These are phyloP conservation scores for Pseudocercospora macadamiae DNA, from an alignment of 2,329 filamentous ascomycete species.

Conservation along the genomic window DNA sequence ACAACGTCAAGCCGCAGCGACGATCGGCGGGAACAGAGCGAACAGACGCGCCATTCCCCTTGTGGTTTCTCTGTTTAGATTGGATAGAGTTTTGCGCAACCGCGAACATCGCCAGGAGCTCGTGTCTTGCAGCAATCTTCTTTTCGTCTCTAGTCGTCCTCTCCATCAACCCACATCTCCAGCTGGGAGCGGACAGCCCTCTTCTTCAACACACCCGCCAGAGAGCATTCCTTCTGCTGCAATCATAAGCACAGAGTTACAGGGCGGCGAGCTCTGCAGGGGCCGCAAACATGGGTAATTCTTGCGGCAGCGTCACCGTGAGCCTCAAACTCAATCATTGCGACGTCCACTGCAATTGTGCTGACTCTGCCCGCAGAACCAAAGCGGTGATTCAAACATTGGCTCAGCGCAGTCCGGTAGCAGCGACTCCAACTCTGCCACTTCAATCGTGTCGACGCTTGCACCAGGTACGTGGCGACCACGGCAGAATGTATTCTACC, in stretches of 20 bases:
- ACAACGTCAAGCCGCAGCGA: not conserved
- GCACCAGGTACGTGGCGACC: slow-evolving; percentile 18
- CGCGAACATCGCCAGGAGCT: not conserved
- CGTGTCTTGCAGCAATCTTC: not conserved
- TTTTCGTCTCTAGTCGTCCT: too few species aligned
- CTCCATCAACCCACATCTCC: not conserved
- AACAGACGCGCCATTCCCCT: too few species aligned
- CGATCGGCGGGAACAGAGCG: not conserved
- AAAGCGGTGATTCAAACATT: slow-evolving; percentile 32
- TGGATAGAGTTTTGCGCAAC: slow-evolving; percentile 1
- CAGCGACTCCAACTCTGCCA: slow-evolving; percentile 33
- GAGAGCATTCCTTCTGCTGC: not conserved
- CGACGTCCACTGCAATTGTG: not conserved
- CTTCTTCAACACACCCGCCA: not conserved
- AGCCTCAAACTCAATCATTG: slow-evolving; percentile 3
- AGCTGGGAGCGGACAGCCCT: too few species aligned
- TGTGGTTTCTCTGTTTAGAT: not conserved
- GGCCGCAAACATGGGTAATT: slow-evolving; percentile 10
- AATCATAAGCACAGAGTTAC: too few species aligned
- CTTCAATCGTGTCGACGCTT: slow-evolving; percentile 41
- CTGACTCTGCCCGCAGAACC: slow-evolving; percentile 8
- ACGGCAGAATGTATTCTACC: not conserved
- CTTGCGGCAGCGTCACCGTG: slow-evolving; percentile 11
- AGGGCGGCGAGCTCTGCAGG: too few species aligned
- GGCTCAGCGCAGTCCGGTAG: slow-evolving; percentile 26